These are phyloP conservation scores for Pichia pseudocactophila DNA, from an alignment of 805 yeast species.

Conservation along the genomic window DNA sequence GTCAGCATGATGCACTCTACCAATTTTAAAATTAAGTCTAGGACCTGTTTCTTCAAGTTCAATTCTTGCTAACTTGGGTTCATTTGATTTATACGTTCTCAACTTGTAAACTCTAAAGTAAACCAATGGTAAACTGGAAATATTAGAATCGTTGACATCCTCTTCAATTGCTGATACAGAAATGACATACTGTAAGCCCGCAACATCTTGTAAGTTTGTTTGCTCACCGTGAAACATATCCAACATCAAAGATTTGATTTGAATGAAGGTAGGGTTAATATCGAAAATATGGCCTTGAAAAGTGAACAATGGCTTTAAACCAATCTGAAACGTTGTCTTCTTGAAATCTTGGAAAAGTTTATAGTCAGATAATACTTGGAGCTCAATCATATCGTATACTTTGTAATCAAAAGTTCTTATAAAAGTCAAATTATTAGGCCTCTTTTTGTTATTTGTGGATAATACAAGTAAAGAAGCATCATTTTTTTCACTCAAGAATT, in stretches of 20 bases:
- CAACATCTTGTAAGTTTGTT: constrained; percentile 79
- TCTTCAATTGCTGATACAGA: constrained; percentile 67
- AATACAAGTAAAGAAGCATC: constrained; percentile 81
- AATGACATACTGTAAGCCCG: constrained; percentile 88
- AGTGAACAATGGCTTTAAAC: constrained; percentile 88
- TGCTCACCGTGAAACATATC: constrained; percentile 87
- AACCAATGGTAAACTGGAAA: constrained; percentile 58
- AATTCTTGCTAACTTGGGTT: constrained; percentile 86
- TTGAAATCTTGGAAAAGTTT: constrained; percentile 76
- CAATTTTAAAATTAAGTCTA: constrained; percentile 84
- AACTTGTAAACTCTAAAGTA: constrained; percentile 87
- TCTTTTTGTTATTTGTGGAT: constrained; percentile 74
- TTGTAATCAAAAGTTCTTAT: constrained; percentile 84
- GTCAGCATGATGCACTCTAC: constrained; percentile 73
- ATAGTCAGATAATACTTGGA: constrained; percentile 57
- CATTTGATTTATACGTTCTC: constrained; percentile 64
- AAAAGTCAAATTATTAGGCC: constrained; percentile 87
- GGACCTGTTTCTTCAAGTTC: constrained; percentile 96
- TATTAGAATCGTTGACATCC: constrained; percentile 63
- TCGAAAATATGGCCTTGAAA: constrained; percentile 93
- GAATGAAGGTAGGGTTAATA: constrained; percentile 75
- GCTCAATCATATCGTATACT: constrained; percentile 89
- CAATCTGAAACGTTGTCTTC: constrained; percentile 71
- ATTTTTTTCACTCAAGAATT: constrained; percentile 91
- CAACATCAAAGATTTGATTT: constrained; percentile 76